phyloP scores from a whole-genome alignment of 129 eudicot species.

The Glebionis coronaria region DNA sequence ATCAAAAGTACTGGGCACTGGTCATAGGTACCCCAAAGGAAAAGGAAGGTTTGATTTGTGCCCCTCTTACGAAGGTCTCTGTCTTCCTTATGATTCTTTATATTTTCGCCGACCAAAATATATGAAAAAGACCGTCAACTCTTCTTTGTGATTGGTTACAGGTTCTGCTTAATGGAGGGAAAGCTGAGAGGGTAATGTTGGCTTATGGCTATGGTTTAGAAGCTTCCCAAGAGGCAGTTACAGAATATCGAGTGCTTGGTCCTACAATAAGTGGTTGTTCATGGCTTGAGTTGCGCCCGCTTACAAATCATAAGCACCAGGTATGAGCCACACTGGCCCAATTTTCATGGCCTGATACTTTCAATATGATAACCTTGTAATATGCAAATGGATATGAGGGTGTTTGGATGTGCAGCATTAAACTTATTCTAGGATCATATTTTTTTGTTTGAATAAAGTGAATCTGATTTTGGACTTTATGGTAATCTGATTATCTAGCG shows the following conservation, averaged over 20 bases:
- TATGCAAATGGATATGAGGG: neutral
- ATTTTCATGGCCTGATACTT: neutral
- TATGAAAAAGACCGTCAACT: neutral
- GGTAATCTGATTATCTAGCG: neutral
- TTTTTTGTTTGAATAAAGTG: neutral
- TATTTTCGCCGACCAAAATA: neutral
- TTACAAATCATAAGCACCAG: slow-evolving; percentile 85
- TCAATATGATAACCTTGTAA: neutral
- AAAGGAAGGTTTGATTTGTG: slow-evolving; percentile 69
- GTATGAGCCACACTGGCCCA: slow-evolving; percentile 29
- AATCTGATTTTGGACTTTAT: no score
- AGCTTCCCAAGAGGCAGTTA: slow-evolving; percentile 79
- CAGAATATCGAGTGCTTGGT: slow-evolving; percentile 88
- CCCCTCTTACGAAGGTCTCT: slow-evolving; percentile 75
- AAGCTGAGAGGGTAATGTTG: slow-evolving; percentile 80
- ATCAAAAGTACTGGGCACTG: slow-evolving; percentile 81
- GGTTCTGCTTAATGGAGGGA: slow-evolving; percentile 78
- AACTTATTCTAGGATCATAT: neutral
- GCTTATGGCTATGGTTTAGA: slow-evolving; percentile 63
- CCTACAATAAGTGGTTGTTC: slow-evolving; percentile 93
- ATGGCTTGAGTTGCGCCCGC: slow-evolving; percentile 85
- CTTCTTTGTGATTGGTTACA: slow-evolving; percentile 18
- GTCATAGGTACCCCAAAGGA: slow-evolving; percentile 88
- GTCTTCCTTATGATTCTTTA: neutral
- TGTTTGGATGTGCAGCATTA: neutral